Conservation (phyloP, 2,329 filamentous ascomycete genomes). For the Colletotrichum sojae region DNA sequence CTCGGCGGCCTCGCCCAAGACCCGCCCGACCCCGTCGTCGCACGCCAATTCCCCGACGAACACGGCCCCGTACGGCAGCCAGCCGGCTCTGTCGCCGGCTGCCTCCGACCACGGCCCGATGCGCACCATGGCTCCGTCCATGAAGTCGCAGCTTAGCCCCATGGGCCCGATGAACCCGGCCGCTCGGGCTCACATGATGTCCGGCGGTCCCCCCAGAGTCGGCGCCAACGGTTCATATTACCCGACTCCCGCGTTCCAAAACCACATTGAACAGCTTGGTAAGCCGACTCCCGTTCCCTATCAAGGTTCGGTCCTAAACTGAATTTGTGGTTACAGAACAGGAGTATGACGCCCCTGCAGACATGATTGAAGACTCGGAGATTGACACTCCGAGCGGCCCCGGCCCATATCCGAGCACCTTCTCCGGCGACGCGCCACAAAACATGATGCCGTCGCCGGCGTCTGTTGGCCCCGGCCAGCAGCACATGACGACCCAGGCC, state of each 20-base stretch:
- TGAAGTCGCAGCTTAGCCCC: conserved; percentile 57
- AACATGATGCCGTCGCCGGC: conserved; percentile 57
- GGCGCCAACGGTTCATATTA: conserved; percentile 74
- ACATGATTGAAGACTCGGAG: conserved; percentile 88
- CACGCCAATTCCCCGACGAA: conserved; percentile 74
- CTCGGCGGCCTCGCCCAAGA: conserved; percentile 76
- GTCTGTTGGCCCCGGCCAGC: conserved; percentile 52
- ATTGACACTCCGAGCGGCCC: conserved; percentile 77
- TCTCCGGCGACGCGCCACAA: conserved; percentile 63
- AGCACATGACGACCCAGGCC: conserved; percentile 55
- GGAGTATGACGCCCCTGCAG: conserved; percentile 93
- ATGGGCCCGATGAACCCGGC: conserved; percentile 50
- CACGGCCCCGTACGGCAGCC: conserved; percentile 59
- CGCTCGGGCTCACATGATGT: conserved; percentile 52
- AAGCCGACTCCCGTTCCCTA: conserved; percentile 70
- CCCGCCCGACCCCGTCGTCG: conserved; percentile 85
- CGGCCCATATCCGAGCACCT: conserved; percentile 73
- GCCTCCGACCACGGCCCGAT: conserved; percentile 64
- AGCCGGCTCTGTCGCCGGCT: conserved; percentile 59
- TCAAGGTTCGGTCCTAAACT: conserved; percentile 75
- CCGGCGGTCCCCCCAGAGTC: conserved; percentile 51
- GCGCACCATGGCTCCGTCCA: conserved; percentile 54
- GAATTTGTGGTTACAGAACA: conserved; percentile 84
- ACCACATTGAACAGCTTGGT: conserved; percentile 96
- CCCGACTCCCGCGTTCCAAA: conserved; percentile 86